Conservation (phyloP, 2,329 filamentous ascomycete genomes). For the Corynespora cassiicola region DNA sequence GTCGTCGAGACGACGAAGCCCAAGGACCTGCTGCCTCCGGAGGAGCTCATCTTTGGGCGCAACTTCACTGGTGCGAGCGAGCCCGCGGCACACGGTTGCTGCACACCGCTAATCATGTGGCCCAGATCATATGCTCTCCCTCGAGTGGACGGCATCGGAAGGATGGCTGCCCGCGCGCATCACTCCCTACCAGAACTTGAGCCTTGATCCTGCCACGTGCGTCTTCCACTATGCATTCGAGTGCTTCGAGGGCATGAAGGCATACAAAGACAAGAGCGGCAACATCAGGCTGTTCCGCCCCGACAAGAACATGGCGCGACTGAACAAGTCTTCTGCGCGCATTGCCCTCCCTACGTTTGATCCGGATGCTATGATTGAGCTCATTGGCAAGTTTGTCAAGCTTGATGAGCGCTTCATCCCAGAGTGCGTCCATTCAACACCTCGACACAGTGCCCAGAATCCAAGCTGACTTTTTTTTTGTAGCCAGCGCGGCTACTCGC, state of each 20-base stretch:
- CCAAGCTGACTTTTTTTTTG: no score
- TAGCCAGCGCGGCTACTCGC: constrained; percentile 79
- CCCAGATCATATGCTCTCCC: constrained; percentile 92
- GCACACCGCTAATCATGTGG: constrained; percentile 18
- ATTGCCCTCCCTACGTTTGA: constrained; percentile 93
- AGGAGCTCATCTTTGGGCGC: constrained; percentile 87
- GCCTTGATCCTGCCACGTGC: constrained; percentile 92
- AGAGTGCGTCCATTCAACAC: constrained; percentile 65
- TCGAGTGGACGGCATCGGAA: constrained; percentile 86
- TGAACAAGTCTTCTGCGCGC: constrained; percentile 89
- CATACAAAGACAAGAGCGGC: constrained; percentile 86
- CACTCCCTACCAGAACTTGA: constrained; percentile 94
- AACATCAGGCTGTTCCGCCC: constrained; percentile 88
- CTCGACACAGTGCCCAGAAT: no score
- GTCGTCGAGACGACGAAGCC: constrained; percentile 78
- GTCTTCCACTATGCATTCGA: constrained; percentile 99
- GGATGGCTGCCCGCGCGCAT: constrained; percentile 88
- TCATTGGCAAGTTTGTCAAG: constrained; percentile 81
- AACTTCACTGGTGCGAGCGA: constrained; percentile 81
- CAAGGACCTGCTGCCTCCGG: constrained; percentile 74
- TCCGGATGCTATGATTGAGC: constrained; percentile 73
- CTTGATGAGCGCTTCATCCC: constrained; percentile 92
- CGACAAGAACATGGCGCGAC: constrained; percentile 91
- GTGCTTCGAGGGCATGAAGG: constrained; percentile 99
- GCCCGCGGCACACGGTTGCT: constrained; percentile 3